A percentile compares a stretch with the other conserved stretches of the same genome.
phyloP scores from a whole-genome alignment of 2,329 filamentous ascomycete genomes.

The Fusarium avenaceum region DNA sequence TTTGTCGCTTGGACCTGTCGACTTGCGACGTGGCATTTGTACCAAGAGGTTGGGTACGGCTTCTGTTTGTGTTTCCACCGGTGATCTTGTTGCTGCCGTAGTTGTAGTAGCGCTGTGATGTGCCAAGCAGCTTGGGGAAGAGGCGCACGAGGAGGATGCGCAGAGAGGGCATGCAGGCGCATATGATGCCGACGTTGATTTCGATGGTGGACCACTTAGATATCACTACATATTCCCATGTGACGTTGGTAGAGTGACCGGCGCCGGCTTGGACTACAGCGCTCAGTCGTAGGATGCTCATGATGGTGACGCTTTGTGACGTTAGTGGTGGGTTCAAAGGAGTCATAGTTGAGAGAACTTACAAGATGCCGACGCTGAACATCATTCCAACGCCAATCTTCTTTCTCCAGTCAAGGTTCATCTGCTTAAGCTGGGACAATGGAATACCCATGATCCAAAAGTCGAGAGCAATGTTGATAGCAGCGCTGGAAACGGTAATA shows the following conservation, averaged over 20 bases:
- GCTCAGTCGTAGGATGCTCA: slow-evolving; percentile 56
- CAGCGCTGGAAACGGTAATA: slow-evolving; percentile 65
- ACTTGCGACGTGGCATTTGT: slow-evolving; percentile 46
- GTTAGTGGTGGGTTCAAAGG: not conserved
- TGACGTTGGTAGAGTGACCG: slow-evolving; percentile 49
- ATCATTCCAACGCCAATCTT: slow-evolving; percentile 64
- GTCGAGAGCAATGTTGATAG: slow-evolving; percentile 66
- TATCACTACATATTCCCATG: slow-evolving; percentile 53
- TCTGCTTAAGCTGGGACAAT: slow-evolving; percentile 57
- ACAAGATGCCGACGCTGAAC: slow-evolving; percentile 65
- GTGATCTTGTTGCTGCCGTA: slow-evolving; percentile 28
- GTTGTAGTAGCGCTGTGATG: slow-evolving; percentile 49
- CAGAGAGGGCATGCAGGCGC: slow-evolving; percentile 56
- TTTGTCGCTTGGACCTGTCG: slow-evolving; percentile 5
- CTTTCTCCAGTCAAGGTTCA: slow-evolving; percentile 62
- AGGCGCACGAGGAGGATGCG: slow-evolving; percentile 54
- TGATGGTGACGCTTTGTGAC: slow-evolving; percentile 52
- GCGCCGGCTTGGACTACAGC: slow-evolving; percentile 52
- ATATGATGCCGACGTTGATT: slow-evolving; percentile 57
- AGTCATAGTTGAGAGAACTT: slow-evolving; percentile 31
- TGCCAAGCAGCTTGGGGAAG: slow-evolving; percentile 55
- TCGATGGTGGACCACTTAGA: slow-evolving; percentile 56
- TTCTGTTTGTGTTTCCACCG: slow-evolving; percentile 17
- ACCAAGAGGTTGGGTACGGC: slow-evolving; percentile 30
- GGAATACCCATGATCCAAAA: slow-evolving; percentile 66